Conservation (phyloP, 1,284 basidiomycete genomes). For the Microbotryum violaceum region DNA sequence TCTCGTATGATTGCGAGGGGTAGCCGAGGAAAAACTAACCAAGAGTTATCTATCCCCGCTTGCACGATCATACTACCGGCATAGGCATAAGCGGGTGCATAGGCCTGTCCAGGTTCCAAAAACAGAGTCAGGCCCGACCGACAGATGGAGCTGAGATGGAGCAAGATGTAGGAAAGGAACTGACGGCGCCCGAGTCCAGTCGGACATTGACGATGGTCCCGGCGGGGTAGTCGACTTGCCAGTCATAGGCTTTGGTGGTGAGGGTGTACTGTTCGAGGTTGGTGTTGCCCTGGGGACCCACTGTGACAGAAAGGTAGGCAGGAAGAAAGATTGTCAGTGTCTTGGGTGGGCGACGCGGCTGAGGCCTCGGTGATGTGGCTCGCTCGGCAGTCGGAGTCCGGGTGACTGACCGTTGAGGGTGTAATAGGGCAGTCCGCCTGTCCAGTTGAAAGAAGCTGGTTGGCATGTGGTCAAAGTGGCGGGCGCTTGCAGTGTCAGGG, state of each 20-base stretch:
- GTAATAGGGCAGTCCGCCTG: background rate
- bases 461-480: background rate
- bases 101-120: background rate
- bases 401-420: background rate
- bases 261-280: too few relatives aligned
- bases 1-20: background rate
- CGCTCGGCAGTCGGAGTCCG: background rate
- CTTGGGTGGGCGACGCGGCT: background rate
- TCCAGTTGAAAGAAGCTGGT: constrained; percentile 1
- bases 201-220: constrained; percentile 1
- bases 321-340: background rate
- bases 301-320: background rate
- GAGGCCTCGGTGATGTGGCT: background rate
- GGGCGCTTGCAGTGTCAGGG: background rate
- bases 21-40: background rate
- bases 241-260: too few relatives aligned
- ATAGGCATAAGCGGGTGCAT: background rate
- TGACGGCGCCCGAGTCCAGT: background rate
- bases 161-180: background rate
- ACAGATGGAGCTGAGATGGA: background rate
- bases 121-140: background rate
- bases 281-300: too few relatives aligned
- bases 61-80: background rate
- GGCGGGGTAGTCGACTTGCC: background rate
- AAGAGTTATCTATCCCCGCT: constrained; percentile 1